Evolutionary conservation across 176 grass and related monocot species (phyloP).

Genomic region (Ensete glaucum): DNA sequence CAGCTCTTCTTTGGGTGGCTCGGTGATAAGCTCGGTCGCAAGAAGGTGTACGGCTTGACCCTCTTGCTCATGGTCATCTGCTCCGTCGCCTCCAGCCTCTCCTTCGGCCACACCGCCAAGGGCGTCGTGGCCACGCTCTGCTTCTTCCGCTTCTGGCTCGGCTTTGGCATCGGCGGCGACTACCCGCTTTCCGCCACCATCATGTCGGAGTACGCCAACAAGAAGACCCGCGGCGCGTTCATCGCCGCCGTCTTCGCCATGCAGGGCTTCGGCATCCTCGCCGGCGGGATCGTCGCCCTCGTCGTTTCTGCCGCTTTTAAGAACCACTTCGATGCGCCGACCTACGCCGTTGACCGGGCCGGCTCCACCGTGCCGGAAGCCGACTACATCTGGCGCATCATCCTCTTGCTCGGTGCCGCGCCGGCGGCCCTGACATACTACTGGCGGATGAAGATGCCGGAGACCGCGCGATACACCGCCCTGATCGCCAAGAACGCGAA

Average conservation of each 20-base stretch:
- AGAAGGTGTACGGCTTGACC: constrained; percentile 32
- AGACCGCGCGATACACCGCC: constrained; percentile 2
- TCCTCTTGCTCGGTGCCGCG: neutral
- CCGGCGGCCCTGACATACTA: neutral
- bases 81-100: constrained; percentile 48
- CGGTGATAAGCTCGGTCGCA: constrained; percentile 33
- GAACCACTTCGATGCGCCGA: neutral
- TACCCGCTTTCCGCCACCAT: constrained; percentile 78
- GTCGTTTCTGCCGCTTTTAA: neutral
- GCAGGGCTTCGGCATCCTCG: constrained; percentile 60
- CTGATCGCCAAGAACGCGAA: neutral
- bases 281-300: constrained; percentile 42
- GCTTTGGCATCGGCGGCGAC: constrained; percentile 88
- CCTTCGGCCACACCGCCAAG: constrained; percentile 27
- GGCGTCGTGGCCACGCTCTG: constrained; percentile 58
- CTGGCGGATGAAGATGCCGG: constrained; percentile 7
- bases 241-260: constrained; percentile 63
- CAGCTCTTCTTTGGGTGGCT: constrained; percentile 53
- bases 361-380: constrained; percentile 3
- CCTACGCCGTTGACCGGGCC: neutral
- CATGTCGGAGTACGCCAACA: constrained; percentile 97
- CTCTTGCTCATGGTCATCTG: constrained; percentile 48
- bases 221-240: constrained; percentile 45
- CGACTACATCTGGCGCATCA: constrained; percentile 5
- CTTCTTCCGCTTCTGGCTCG: constrained; percentile 96